phyloP scores from a whole-genome alignment of 2,329 filamentous ascomycete genomes.

The Ophiostoma australiae region DNA sequence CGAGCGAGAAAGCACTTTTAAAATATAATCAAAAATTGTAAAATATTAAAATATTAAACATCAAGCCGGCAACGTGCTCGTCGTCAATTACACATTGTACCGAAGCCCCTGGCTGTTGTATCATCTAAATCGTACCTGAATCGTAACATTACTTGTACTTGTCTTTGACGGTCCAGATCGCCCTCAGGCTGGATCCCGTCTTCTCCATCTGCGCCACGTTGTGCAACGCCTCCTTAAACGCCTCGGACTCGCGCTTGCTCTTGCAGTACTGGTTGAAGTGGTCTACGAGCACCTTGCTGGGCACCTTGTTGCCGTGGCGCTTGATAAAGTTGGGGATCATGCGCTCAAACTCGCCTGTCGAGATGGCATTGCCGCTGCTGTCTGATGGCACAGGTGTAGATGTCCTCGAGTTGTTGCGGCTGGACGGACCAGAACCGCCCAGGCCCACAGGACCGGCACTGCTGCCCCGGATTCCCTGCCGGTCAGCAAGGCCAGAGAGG shows the following conservation, averaged over 20 bases:
- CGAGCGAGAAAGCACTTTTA: conserved; percentile 1
- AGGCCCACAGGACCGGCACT: conserved; percentile 21
- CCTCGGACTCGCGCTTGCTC: conserved; percentile 61
- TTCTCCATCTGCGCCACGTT: conserved; percentile 68
- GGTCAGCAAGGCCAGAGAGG: conserved; percentile 52
- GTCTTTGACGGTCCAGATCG: conserved; percentile 49
- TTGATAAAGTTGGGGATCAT: conserved; percentile 76
- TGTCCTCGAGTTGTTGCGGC: conserved; percentile 36
- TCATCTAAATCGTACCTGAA: not conserved
- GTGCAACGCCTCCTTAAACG: conserved; percentile 78
- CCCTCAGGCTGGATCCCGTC: conserved; percentile 48
- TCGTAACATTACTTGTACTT: conserved; percentile 29
- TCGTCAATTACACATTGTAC: not conserved
- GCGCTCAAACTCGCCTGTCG: conserved; percentile 59
- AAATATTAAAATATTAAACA: conserved; percentile 7
- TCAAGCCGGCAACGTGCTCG: not conserved
- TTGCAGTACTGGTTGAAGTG: conserved; percentile 81
- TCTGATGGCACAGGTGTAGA: not conserved
- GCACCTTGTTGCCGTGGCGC: conserved; percentile 69
- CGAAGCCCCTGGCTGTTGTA: not conserved
- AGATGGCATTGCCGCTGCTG: conserved; percentile 28
- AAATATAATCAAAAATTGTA: conserved; percentile 19
- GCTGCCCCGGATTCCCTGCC: conserved; percentile 47
- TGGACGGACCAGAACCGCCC: conserved; percentile 42
- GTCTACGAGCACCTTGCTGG: conserved; percentile 80